These are phyloP conservation scores for Globisporangium canariense DNA, from an alignment of 352 stramenopile genomes.

Conservation along the genomic window DNA sequence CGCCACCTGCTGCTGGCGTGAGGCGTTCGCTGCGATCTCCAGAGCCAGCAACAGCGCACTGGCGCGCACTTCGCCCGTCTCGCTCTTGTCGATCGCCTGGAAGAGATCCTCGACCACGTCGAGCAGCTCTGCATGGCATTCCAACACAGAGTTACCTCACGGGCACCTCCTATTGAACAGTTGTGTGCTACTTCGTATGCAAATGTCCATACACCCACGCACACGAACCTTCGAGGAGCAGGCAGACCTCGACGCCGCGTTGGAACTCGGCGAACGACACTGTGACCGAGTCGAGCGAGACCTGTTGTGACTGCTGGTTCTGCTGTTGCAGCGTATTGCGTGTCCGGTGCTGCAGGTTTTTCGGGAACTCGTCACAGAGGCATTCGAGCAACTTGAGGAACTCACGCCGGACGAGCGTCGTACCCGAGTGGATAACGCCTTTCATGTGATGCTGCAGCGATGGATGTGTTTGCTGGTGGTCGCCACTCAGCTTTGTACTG, in stretches of 20 bases:
- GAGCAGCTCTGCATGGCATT: conserved; percentile 12
- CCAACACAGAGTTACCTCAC: not conserved
- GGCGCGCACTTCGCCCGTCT: conserved; percentile 10
- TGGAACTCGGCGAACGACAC: conserved; percentile 14
- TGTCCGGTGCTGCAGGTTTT: conserved; percentile 6
- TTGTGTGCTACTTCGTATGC: not conserved
- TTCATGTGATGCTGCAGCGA: not conserved
- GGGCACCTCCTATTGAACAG: too few relatives aligned
- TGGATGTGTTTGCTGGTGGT: not conserved
- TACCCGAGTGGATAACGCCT: not conserved
- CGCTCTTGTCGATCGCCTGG: conserved; percentile 11
- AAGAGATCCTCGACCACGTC: conserved; percentile 15
- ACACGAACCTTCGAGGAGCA: conserved; percentile 16
- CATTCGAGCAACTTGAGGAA: conserved; percentile 9
- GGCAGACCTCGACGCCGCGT: conserved; percentile 12
- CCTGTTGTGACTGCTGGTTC: not conserved
- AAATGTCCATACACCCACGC: not conserved
- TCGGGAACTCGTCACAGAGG: conserved; percentile 16
- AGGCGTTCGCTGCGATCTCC: not conserved
- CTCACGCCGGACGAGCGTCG: conserved; percentile 7
- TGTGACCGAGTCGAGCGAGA: not conserved
- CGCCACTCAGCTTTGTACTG: not conserved
- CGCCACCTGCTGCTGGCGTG: not conserved
- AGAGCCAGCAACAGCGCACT: conserved; percentile 10
- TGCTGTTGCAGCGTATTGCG: conserved; percentile 2